Base-by-base conservation (phyloP, 2,329 filamentous ascomycete genomes). In the Reticulascus tulasneorum region DNA sequence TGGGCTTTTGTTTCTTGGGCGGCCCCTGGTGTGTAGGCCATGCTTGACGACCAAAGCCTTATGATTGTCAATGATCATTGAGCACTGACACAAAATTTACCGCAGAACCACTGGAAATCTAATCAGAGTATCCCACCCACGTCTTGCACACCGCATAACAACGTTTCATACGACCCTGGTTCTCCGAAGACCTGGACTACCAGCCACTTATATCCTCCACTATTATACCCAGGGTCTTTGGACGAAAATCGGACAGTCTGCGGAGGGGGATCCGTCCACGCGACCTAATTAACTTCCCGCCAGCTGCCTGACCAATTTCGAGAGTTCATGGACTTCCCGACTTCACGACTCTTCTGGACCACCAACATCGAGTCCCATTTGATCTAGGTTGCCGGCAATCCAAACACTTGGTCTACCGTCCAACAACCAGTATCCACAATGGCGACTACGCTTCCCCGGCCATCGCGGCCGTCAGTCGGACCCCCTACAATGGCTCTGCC, bases 401-500 rank as follows among this genome's bases (percentile, higher is more conserved):
- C 31, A 29, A 28, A 23, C 32, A 35, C 24, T 23, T 19, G 17
- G 12, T 17, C 22, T 27, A 15, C 35, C 27, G 12, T 21, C 35
- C 40, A 38, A 42, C 33, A 28, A 39, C 33, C 28, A 23, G 23
- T 45, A 22, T 33, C 56, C 60, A 58, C 44, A 41, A 77, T 77
- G 71, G 60, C 76, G 37, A 80, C 81, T 35, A 68, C 82, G 27
- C 68, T 86, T 33, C 83, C 84, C 35, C 75, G 79, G 57, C 74
- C 79, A 18, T 74, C 82, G 13, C 75, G 82, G 59, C 75, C 80
- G 18, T 80, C 83, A 8, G 69, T 81, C 50, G 83, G 80, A 40
- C 84, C 87, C 31, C 84, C 87, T 12, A 79, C 77, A 20, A 75
- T 79, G 45, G 77, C 83, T 19, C 67, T 93, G 17, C 86, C 88